Evolutionary conservation across 31 red algal genomes (phyloP).

Genomic region (Endocladia muricata): DNA sequence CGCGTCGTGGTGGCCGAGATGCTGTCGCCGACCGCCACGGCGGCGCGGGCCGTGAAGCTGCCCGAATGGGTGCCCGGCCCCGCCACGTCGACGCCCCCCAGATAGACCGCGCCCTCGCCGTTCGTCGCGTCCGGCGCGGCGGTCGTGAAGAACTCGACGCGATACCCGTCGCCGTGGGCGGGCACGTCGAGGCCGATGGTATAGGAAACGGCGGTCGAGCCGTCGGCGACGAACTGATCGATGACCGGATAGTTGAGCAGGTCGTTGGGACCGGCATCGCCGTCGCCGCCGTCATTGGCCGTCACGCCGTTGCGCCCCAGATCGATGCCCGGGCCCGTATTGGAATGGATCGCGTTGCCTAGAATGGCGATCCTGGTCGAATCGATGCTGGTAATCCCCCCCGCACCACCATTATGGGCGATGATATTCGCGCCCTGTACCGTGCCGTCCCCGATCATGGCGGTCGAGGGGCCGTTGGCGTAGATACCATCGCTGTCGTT

Average conservation of each 20-base stretch:
- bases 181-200: too few species aligned
- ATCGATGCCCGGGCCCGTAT: not conserved
- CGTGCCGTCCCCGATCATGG: not conserved
- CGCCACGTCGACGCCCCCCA: not conserved
- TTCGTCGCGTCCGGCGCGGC: too few species aligned
- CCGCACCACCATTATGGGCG: not conserved
- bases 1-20: too few species aligned
- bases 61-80: too few species aligned
- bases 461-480: not conserved
- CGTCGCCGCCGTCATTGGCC: not conserved
- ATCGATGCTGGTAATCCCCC: not conserved
- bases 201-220: not conserved
- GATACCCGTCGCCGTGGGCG: not conserved
- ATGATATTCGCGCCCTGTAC: not conserved
- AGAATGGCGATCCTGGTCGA: not conserved
- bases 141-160: not conserved
- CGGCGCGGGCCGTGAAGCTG: too few species aligned
- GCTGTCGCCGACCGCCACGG: too few species aligned
- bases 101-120: not conserved
- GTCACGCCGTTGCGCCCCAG: not conserved
- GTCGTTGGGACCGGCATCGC: not conserved
- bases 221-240: not conserved
- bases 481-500: not conserved
- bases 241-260: constrained; percentile 1
- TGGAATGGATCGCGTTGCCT: not conserved